phyloP scores from a whole-genome alignment of 2,329 filamentous ascomycete species.

The Xylaria sp. region DNA sequence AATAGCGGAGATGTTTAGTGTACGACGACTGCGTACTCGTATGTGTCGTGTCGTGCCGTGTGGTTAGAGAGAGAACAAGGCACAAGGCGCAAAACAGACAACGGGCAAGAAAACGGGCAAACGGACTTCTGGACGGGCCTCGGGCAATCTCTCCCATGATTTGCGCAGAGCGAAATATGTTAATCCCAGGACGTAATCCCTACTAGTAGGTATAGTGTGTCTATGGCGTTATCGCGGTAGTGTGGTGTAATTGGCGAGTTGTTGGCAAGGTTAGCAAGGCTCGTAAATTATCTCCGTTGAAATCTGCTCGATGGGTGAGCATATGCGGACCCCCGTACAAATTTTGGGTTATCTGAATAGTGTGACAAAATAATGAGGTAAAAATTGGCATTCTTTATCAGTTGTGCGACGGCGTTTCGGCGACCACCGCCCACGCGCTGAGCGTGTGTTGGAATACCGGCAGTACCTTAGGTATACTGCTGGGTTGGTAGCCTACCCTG shows the following conservation, averaged over 20 bases:
- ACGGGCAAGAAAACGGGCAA: no score
- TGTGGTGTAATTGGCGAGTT: no score
- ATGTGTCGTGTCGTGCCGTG: neutral
- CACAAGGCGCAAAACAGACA: constrained; percentile 4
- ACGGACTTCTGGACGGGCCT: no score
- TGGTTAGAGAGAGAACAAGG: no score
- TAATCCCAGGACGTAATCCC: constrained; percentile 14
- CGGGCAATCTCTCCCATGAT: constrained; percentile 5
- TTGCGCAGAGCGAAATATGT: constrained; percentile 6
- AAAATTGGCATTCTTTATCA: constrained; percentile 38
- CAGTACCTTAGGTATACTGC: no score
- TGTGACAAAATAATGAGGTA: constrained; percentile 39
- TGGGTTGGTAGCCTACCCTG: neutral
- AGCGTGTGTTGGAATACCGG: neutral
- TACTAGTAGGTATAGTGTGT: constrained; percentile 21
- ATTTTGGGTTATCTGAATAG: constrained; percentile 31
- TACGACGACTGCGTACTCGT: neutral
- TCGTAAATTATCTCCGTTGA: constrained; percentile 11
- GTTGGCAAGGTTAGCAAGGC: constrained; percentile 5
- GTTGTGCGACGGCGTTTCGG: constrained; percentile 23
- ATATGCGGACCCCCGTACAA: constrained; percentile 29
- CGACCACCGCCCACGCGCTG: constrained; percentile 20
- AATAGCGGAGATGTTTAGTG: constrained; percentile 12
- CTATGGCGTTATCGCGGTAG: constrained; percentile 9
- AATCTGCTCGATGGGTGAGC: constrained; percentile 7